Conservation (phyloP, 371 early-diverging fungal genomes). For the Haplosporangium sp. region DNA sequence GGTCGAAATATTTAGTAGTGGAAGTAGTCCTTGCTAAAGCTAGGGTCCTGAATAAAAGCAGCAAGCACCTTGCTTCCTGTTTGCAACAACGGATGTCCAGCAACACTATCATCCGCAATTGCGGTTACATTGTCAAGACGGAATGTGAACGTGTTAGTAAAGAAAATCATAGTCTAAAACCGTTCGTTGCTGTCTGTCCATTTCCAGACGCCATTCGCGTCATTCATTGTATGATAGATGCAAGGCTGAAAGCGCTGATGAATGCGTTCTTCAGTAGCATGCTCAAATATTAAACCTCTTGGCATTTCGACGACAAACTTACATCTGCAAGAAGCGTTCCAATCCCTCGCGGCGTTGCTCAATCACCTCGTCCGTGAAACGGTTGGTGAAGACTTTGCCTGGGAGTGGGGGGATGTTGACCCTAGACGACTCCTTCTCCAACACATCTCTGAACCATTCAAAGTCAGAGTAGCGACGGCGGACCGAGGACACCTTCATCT, state of each 20-base stretch:
- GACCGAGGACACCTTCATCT: slow-evolving; percentile 84
- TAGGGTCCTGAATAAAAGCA: slow-evolving; percentile 95
- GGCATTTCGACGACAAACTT: slow-evolving; percentile 47
- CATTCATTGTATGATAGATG: too few species aligned
- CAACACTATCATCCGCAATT: slow-evolving; percentile 68
- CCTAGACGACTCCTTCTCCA: slow-evolving; percentile 90
- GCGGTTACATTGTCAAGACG: background rate
- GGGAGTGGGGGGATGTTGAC: slow-evolving; percentile 97
- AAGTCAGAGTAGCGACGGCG: slow-evolving; percentile 97
- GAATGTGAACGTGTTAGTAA: background rate
- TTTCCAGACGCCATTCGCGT: too few species aligned
- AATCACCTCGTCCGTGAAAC: slow-evolving; percentile 94
- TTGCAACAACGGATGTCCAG: slow-evolving; percentile 97
- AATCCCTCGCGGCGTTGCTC: slow-evolving; percentile 92
- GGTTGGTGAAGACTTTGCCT: slow-evolving; percentile 96
- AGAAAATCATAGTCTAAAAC: background rate
- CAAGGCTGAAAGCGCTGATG: background rate
- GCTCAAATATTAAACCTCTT: background rate
- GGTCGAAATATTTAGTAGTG: slow-evolving; percentile 60
- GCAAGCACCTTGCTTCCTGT: slow-evolving; percentile 96
- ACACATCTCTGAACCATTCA: slow-evolving; percentile 96
- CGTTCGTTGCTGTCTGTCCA: background rate
- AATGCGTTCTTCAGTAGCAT: background rate
- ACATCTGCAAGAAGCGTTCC: slow-evolving; percentile 96
- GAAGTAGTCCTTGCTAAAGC: slow-evolving; percentile 82